A percentile compares a stretch with the other conserved stretches of the same genome.
phyloP scores from a whole-genome alignment of 768 basidiomycete species.

The Naganishia vishniacii region DNA sequence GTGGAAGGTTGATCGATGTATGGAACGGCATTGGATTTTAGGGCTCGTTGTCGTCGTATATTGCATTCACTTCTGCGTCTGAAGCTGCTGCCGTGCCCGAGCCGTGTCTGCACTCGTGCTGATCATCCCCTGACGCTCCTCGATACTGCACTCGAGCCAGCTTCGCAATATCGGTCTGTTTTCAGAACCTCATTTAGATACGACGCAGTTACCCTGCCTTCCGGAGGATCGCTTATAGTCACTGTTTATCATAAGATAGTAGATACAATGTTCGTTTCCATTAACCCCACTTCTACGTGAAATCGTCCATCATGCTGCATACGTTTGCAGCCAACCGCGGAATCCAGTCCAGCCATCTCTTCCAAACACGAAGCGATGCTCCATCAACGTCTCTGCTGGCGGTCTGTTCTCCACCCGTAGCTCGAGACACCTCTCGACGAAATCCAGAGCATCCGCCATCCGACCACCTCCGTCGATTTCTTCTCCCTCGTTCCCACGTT shows the following conservation, averaged over 20 bases:
- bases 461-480: slow-evolving; percentile 78
- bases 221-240: no score
- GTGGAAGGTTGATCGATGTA: no score
- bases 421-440: slow-evolving; percentile 77
- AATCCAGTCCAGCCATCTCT: slow-evolving; percentile 62
- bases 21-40: no score
- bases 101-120: no score
- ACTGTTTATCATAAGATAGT: slow-evolving; percentile 4
- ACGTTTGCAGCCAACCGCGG: slow-evolving; percentile 36
- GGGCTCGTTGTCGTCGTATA: no score
- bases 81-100: no score
- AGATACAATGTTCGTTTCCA: slow-evolving; percentile 6
- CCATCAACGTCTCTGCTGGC: slow-evolving; percentile 73
- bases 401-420: slow-evolving; percentile 74
- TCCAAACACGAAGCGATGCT: slow-evolving; percentile 75
- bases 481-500: slow-evolving; percentile 63
- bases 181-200: no score
- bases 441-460: slow-evolving; percentile 73
- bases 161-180: no score
- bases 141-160: no score
- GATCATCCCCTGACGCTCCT: no score
- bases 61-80: no score
- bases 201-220: no score
- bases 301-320: background rate
- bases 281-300: background rate